These are phyloP conservation scores for Alternaria tenuissima DNA, from an alignment of 2,329 filamentous ascomycete genomes.

Conservation along the genomic window DNA sequence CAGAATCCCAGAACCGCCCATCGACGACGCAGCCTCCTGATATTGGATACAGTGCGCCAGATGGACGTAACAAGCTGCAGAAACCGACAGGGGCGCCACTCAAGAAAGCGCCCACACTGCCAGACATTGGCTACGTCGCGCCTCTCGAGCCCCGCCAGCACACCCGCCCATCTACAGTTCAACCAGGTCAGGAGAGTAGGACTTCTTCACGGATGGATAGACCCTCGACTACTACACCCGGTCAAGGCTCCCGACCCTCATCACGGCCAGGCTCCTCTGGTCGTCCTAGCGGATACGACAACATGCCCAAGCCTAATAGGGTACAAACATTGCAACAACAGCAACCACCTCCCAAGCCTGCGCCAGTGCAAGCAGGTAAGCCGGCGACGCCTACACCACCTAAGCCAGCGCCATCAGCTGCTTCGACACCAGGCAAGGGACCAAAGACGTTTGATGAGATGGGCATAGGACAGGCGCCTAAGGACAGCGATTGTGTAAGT, in stretches of 20 bases:
- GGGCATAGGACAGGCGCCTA: conserved; percentile 86
- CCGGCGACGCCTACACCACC: conserved; percentile 36
- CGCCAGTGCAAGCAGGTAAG: conserved; percentile 27
- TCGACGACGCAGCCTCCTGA: conserved; percentile 53
- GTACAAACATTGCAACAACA: conserved; percentile 36
- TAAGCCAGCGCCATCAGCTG: conserved; percentile 41
- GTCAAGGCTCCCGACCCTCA: conserved; percentile 25
- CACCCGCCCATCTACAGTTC: conserved; percentile 45
- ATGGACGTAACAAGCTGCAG: conserved; percentile 56
- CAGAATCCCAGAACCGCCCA: conserved; percentile 46
- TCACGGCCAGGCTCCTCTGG: conserved; percentile 43
- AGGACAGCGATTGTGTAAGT: conserved; percentile 89
- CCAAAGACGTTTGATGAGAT: conserved; percentile 98
- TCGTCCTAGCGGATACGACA: conserved; percentile 35
- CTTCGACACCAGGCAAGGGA: conserved; percentile 68
- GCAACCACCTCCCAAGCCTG: conserved; percentile 26
- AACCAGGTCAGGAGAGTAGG: conserved; percentile 46
- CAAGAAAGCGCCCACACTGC: conserved; percentile 44
- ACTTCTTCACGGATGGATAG: conserved; percentile 35
- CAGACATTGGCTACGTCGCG: conserved; percentile 50
- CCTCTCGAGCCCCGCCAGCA: conserved; percentile 48
- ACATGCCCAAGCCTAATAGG: conserved; percentile 35
- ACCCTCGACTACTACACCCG: conserved; percentile 33
- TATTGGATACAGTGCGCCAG: conserved; percentile 54
- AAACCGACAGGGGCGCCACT: conserved; percentile 42